Evolutionary conservation across 2,329 filamentous ascomycete genomes (phyloP).

Genomic region (Fusarium austroafricanum): DNA sequence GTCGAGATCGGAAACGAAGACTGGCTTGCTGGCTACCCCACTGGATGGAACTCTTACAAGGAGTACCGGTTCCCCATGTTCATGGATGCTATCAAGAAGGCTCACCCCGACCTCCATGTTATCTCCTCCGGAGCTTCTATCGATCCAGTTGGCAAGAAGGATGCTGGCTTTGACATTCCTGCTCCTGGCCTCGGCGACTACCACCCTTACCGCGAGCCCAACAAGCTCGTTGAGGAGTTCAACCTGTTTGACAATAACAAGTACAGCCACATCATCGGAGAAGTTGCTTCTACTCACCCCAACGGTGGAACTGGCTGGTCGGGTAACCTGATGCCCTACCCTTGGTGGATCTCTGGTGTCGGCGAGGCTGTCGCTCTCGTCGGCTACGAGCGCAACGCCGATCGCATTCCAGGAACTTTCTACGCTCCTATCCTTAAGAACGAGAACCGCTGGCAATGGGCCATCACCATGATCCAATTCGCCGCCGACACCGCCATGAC

Average conservation of each 20-base stretch:
- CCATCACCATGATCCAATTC: slow-evolving; percentile 62
- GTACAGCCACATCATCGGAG: slow-evolving; percentile 56
- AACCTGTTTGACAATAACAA: slow-evolving; percentile 63
- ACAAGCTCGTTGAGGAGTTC: slow-evolving; percentile 63
- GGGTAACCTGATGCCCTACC: slow-evolving; percentile 59
- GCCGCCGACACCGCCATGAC: slow-evolving; percentile 61
- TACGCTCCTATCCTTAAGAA: slow-evolving; percentile 64
- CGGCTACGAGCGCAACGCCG: slow-evolving; percentile 72
- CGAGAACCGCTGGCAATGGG: slow-evolving; percentile 63
- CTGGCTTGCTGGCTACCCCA: slow-evolving; percentile 63
- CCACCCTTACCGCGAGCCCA: slow-evolving; percentile 63
- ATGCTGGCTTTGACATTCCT: slow-evolving; percentile 53
- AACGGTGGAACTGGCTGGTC: slow-evolving; percentile 63
- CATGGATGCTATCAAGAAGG: slow-evolving; percentile 66
- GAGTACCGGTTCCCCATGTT: slow-evolving; percentile 70
- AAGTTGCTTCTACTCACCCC: slow-evolving; percentile 63
- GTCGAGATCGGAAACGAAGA: slow-evolving; percentile 79
- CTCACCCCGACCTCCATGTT: slow-evolving; percentile 68
- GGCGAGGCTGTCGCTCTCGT: slow-evolving; percentile 74
- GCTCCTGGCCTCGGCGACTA: slow-evolving; percentile 60
- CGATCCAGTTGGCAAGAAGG: slow-evolving; percentile 48
- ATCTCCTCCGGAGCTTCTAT: slow-evolving; percentile 61
- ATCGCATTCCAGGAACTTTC: slow-evolving; percentile 65
- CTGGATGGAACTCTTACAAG: slow-evolving; percentile 60
- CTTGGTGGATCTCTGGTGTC: slow-evolving; percentile 69